Base-by-base conservation (phyloP, 176 grass and related monocot genomes). In the Echinochloa phyllopogon region DNA sequence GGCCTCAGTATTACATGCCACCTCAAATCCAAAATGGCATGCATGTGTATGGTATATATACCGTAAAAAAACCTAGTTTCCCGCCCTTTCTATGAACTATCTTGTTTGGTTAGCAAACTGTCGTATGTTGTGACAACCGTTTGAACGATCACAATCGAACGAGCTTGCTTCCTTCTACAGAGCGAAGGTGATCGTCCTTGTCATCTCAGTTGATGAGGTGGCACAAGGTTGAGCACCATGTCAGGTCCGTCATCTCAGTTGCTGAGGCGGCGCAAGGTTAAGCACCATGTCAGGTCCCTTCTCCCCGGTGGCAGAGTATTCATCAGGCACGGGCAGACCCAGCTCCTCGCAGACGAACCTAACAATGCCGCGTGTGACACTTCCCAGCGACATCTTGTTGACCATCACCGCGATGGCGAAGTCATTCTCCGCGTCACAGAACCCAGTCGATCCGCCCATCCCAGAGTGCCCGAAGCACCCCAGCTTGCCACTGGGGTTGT, bases 281-380 rank as follows among this genome's bases (percentile, higher is more conserved):
- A 94, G 85, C 50, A 89, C 47, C 96, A 95, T 98, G 82, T 98
- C 96, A 10, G 96, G 96, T 14, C 96, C 96, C 73, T 92, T 98
- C 83, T 95, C 89, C 2, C 96, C 96, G 3, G 53, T 51, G 33
- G 37, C 62, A 3, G 91, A 92, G 72, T 92, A 98, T 81, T 98
- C 96, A 11, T 98, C 96, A 2, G 96, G 96, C 55, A 98, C 72
- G 0, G 93, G 91, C 50, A 98, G 44, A 45, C 89, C 85, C 58
- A 98, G 87, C 43, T 98, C 93, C 42, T 88, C 89, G 39, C 91
- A 95, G 53, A 98, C 88, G 9, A 98, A 61, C 72, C 92, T 87
- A 75, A 98, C 65, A 18, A 98, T 70, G 12, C 87, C 82, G 39
- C 91, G 94, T 0, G 96, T 92, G 17, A 94, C 91, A 33, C 86